Conservation (phyloP, 2,329 filamentous ascomycete species). For the Fusarium sp. region DNA sequence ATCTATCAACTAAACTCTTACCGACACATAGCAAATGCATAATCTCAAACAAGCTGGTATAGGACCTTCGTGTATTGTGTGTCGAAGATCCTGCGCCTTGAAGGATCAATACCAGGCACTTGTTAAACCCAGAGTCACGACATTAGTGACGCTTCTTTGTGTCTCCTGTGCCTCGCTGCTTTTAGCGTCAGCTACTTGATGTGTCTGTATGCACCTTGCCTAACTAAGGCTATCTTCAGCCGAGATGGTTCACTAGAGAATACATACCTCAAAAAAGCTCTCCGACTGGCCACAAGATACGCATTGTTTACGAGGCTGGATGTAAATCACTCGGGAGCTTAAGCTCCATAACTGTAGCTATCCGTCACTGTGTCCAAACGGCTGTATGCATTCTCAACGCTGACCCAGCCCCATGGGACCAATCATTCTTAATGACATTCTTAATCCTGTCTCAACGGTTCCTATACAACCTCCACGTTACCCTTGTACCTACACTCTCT, state of each 20-base stretch:
- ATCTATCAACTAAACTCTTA: neutral
- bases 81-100: slow-evolving; percentile 10
- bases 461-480: slow-evolving; percentile 3
- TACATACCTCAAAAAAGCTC: slow-evolving; percentile 2
- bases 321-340: neutral
- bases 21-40: neutral
- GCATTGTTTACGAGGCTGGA: neutral
- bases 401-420: slow-evolving; percentile 28
- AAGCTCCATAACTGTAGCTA: slow-evolving; percentile 16
- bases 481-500: neutral
- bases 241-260: neutral
- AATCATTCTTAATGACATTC: slow-evolving; percentile 1
- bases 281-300: slow-evolving; percentile 12
- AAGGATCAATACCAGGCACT: slow-evolving; percentile 8
- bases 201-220: neutral
- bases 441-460: neutral
- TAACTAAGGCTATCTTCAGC: neutral
- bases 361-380: slow-evolving; percentile 16
- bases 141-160: neutral
- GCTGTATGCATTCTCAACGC: neutral
- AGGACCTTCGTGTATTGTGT: slow-evolving; percentile 2
- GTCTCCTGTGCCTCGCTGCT: neutral
- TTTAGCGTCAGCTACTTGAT: neutral
- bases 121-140: neutral
- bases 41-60: neutral